A percentile compares a stretch with the other conserved stretches of the same genome.
phyloP scores from a whole-genome alignment of 2,329 filamentous ascomycete genomes.

The Fusarium burgessii region DNA sequence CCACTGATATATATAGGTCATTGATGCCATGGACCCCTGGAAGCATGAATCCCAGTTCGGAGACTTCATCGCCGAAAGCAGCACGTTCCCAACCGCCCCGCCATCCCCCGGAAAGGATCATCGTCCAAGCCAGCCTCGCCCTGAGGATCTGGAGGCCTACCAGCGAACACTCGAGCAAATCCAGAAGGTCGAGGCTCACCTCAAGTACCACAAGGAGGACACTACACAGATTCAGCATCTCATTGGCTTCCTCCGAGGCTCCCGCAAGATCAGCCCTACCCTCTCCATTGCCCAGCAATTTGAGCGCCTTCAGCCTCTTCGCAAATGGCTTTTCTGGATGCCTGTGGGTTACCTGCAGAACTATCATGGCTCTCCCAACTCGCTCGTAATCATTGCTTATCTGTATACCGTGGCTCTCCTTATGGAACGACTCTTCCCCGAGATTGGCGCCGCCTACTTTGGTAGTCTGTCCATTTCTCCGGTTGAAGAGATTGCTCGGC shows the following conservation, averaged over 20 bases:
- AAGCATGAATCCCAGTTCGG: constrained; percentile 89
- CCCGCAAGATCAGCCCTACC: constrained; percentile 76
- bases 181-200: constrained; percentile 73
- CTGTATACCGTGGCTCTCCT: constrained; percentile 91
- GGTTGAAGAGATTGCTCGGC: constrained; percentile 86
- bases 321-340: constrained; percentile 96
- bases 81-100: constrained; percentile 76
- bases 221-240: constrained; percentile 76
- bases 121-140: constrained; percentile 71
- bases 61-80: constrained; percentile 84
- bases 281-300: constrained; percentile 87
- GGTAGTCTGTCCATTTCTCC: constrained; percentile 82
- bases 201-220: constrained; percentile 77
- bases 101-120: constrained; percentile 71
- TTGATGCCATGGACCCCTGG: constrained; percentile 92
- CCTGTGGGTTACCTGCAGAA: constrained; percentile 86
- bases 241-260: constrained; percentile 77
- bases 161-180: constrained; percentile 76
- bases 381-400: constrained; percentile 86
- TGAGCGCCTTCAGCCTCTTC: constrained; percentile 85
- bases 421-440: constrained; percentile 91
- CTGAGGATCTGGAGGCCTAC: constrained; percentile 78
- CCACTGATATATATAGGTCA: constrained; percentile 67
- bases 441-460: constrained; percentile 90
- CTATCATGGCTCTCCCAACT: constrained; percentile 79